Evolutionary conservation across 192 early-diverging fungal species (phyloP).

Genomic region (Physocladia obscura): DNA sequence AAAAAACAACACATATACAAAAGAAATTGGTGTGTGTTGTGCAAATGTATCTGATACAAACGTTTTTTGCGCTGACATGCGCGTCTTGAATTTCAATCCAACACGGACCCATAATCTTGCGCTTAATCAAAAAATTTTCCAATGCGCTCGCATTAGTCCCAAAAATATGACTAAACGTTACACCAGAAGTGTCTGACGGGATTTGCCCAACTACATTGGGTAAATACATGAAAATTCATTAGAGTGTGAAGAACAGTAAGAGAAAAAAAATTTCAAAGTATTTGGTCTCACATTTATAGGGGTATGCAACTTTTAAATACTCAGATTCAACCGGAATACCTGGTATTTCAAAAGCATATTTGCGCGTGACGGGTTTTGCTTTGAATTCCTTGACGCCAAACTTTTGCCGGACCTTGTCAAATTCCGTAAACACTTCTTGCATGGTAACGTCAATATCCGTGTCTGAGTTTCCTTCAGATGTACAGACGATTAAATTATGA

Average conservation of each 20-base stretch:
- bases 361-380: conserved; percentile 67
- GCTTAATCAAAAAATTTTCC: conserved; percentile 92
- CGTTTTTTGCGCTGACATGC: conserved; percentile 46
- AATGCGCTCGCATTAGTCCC: conserved; percentile 81
- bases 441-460: conserved; percentile 56
- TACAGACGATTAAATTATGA: neutral
- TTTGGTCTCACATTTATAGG: conserved; percentile 47
- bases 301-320: conserved; percentile 87
- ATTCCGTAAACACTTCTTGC: conserved; percentile 72
- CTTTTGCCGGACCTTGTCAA: conserved; percentile 58
- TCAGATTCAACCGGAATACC: conserved; percentile 75
- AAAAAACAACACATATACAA: conserved; percentile 11
- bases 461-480: neutral
- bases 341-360: conserved; percentile 91
- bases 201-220: conserved; percentile 54
- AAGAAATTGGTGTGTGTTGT: no score
- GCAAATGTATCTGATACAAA: conserved; percentile 21
- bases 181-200: conserved; percentile 58
- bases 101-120: conserved; percentile 93
- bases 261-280: conserved; percentile 7
- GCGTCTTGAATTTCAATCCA: conserved; percentile 80
- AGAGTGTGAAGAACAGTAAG: no score
- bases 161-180: conserved; percentile 83
- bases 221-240: no score
- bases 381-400: conserved; percentile 58